Conservation (phyloP, 768 basidiomycete genomes). For the Hygrocybe coccinea region DNA sequence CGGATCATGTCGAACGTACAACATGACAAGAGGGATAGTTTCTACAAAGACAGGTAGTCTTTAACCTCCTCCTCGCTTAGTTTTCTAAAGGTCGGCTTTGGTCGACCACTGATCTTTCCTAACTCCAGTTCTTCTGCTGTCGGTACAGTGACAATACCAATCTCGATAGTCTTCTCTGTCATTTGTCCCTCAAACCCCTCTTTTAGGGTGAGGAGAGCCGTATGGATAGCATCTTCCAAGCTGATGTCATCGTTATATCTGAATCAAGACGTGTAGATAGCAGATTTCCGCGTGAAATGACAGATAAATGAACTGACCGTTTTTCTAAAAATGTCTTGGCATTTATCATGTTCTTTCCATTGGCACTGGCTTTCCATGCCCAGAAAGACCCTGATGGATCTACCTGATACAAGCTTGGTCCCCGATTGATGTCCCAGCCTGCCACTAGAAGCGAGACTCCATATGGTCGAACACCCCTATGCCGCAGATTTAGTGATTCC, state of each 20-base stretch:
- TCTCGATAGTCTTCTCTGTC: slow-evolving; percentile 99
- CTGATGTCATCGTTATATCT: slow-evolving; percentile 99
- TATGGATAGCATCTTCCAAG: slow-evolving; percentile 97
- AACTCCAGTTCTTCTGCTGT: slow-evolving; percentile 64
- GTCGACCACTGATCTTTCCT: slow-evolving; percentile 66
- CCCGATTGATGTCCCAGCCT: slow-evolving; percentile 93
- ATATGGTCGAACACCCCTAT: slow-evolving; percentile 96
- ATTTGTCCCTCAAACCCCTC: slow-evolving; percentile 99
- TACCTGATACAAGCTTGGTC: slow-evolving; percentile 96
- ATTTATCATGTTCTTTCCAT: slow-evolving; percentile 99
- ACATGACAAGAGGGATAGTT: not conserved
- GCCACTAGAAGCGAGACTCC: slow-evolving; percentile 96
- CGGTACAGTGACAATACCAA: slow-evolving; percentile 91
- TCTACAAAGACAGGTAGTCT: slow-evolving; percentile 85
- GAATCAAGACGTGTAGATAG: slow-evolving; percentile 20
- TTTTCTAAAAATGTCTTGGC: slow-evolving; percentile 99
- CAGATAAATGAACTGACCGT: slow-evolving; percentile 52
- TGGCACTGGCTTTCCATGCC: slow-evolving; percentile 99
- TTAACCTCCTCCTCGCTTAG: slow-evolving; percentile 94
- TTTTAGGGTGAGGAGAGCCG: slow-evolving; percentile 93
- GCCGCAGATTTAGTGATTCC: slow-evolving; percentile 26
- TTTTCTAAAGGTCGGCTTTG: slow-evolving; percentile 89
- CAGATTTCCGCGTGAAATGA: slow-evolving; percentile 12
- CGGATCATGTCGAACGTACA: slow-evolving; percentile 1
- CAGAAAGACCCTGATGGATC: slow-evolving; percentile 99